Evolutionary conservation across 306 rosid genomes (phyloP), one percentile per base, ranked within the genome.

Genomic region (Vigna unguiculata): DNA sequence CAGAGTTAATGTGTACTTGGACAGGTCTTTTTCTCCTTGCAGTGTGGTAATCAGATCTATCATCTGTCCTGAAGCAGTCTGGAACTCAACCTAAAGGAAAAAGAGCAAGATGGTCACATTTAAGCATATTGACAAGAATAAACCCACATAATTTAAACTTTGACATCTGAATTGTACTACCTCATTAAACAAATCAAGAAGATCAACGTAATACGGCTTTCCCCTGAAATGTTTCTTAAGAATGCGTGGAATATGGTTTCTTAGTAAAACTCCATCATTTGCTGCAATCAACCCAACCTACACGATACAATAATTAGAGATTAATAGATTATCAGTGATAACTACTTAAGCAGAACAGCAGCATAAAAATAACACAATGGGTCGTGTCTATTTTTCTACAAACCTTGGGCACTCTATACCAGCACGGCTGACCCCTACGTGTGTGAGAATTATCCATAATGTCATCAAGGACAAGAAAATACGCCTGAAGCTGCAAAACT

Each of bases 1-100:
- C 99, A 95, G 81, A 22, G 91, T 79, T 67, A 92, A 49, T 3
- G 97, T 87, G 90, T 89, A 92, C 76, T 95, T 95, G 19, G 92
- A 90, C 32, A 90, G 86, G 70, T 95, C 97, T 79, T 95, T 92
- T 81, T 91, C 99, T 77, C 99, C 97, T 82, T 90, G 96, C 32
- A 87, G 80, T 28, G 97, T 90, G 77, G 97, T 90, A 82, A 92
- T 95, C 77, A 95, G 80, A 85, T 95, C 99, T 48, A 95, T 92
- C 99, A 92, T 88, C 81, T 95, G 99, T 89, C 99, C 99, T 6
- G 93, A 89, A 78, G 96, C 88, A 54, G 99, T 95, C 85, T 92
- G 99, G 77, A 92, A 95, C 71, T 95, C 99, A 51, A 95, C 99
- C 96, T 93, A 75, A 82, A 45, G 49, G 25, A 73, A 75, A 40